Evolutionary conservation across 2,329 filamentous ascomycete genomes (phyloP).

Genomic region (Leptographium procerum): DNA sequence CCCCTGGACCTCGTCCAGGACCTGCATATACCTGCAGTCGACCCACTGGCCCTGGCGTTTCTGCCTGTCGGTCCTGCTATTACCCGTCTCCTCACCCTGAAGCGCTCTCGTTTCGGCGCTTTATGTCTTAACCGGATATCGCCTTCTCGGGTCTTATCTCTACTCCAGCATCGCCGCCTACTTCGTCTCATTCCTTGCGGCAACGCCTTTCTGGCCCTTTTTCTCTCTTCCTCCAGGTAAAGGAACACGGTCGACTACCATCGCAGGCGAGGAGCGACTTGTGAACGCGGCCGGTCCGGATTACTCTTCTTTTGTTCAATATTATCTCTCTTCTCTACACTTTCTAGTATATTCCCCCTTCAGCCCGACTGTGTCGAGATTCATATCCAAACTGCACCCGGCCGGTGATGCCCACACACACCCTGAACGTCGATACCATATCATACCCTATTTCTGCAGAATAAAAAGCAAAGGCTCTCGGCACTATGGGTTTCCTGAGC

Average conservation of each 20-base stretch:
- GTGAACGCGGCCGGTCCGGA: conserved; percentile 5
- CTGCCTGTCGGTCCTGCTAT: neutral
- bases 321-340: neutral
- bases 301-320: neutral
- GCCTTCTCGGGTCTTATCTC: neutral
- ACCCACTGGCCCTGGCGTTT: neutral
- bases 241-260: conserved; percentile 5
- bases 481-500: conserved; percentile 52
- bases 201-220: neutral
- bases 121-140: neutral
- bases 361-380: neutral
- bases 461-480: neutral
- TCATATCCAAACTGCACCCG: neutral
- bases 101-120: neutral
- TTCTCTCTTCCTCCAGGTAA: neutral
- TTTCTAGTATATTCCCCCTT: neutral
- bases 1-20: neutral
- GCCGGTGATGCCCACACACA: neutral
- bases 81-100: neutral
- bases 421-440: neutral
- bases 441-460: neutral
- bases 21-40: neutral
- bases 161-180: neutral
- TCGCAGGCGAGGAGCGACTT: conserved; percentile 8
- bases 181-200: neutral